phyloP scores from a whole-genome alignment of 2,329 filamentous ascomycete species.

The Clarireedia homoeocarpa region DNA sequence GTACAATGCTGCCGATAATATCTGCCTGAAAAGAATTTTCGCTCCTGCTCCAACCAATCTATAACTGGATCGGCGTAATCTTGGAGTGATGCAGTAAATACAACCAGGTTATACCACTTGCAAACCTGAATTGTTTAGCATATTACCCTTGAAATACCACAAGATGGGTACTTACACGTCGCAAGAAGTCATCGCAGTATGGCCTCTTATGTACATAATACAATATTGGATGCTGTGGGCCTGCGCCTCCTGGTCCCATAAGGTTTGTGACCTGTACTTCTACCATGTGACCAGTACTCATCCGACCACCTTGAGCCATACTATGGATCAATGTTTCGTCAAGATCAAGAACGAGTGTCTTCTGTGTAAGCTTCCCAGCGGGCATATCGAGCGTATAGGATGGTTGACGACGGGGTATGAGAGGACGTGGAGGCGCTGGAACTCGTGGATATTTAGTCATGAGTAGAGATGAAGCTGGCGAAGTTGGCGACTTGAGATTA shows the following conservation, averaged over 20 bases:
- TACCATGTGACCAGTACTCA: conserved; percentile 97
- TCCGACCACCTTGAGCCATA: conserved; percentile 90
- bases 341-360: conserved; percentile 90
- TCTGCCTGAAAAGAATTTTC: conserved; percentile 88
- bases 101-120: conserved; percentile 96
- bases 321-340: conserved; percentile 98
- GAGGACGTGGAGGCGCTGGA: conserved; percentile 78
- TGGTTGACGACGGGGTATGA: conserved; percentile 82
- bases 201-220: conserved; percentile 99
- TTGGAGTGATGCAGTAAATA: conserved; percentile 96
- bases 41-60: conserved; percentile 94
- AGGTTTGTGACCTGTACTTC: conserved; percentile 81
- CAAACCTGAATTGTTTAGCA: conserved; percentile 51
- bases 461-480: conserved; percentile 53
- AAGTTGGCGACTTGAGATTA: conserved; percentile 89
- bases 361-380: conserved; percentile 55
- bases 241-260: conserved; percentile 60
- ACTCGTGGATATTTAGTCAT: conserved; percentile 87
- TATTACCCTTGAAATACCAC: not conserved
- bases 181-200: conserved; percentile 91
- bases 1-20: conserved; percentile 98
- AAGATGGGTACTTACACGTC: conserved; percentile 50
- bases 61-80: conserved; percentile 98
- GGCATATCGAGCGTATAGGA: conserved; percentile 64
- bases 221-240: conserved; percentile 88